Evolutionary conservation across 148 eudicot species (phyloP), one percentile per base, ranked within the genome.

Genomic region (Chenopodium suecicum): DNA sequence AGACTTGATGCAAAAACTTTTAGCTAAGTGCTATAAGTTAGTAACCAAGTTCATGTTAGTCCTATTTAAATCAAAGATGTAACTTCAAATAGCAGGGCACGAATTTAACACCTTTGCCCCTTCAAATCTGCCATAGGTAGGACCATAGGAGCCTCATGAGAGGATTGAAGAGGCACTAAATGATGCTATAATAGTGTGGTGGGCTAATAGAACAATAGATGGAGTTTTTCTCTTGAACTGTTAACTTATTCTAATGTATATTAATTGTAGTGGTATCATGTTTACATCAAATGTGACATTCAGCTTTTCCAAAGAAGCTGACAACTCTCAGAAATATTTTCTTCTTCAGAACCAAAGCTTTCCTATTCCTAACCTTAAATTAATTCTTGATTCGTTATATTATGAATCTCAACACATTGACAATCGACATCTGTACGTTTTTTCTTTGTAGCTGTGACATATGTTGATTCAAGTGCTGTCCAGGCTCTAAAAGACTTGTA

Each of bases 391-490:
- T 37, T 37, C 7, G 7, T 37, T 37, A 37, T 37, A 37, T 37
- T 37, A 37, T 37, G 41, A 37, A 37, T 37, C 41, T 37, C 41
- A 11, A 54, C 62, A 56, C 4, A 13, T 56, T 16, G 62, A 56
- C 22, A 73, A 22, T 20, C 66, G 32, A 31, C 32, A 31, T 31
- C 5, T 64, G 29, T 1, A 17, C 16, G 41, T 32, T 76, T 25
- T 69, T 81, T 65, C 52, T 72, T 82, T 25, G 52, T 92, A 93
- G 97, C 97, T 80, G 88, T 90, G 76, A 93, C 99, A 16, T 95
- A 95, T 77, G 84, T 95, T 84, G 99, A 95, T 82, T 90, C 98
- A 19, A 93, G 98, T 54, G 99, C 95, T 11, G 93, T 86, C 72
- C 98, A 93, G 83, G 94, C 97, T 79, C 77, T 97, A 73, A 92